Base-by-base conservation (phyloP, 345 rosid species). In the Diplotaxis tenuifolia region DNA sequence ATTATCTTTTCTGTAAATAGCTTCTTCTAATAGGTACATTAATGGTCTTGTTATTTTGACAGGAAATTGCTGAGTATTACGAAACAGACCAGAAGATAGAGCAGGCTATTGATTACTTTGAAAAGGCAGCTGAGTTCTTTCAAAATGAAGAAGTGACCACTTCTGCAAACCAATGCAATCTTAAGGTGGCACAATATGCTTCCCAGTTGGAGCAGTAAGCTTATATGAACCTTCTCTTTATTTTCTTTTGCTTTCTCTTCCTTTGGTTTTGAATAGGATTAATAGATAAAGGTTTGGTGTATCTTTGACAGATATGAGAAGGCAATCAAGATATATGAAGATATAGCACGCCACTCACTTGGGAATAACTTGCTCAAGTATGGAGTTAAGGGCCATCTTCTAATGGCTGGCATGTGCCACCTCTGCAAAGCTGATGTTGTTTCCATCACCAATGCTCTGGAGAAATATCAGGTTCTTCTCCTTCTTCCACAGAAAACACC, bases 131-230 rank as follows among this genome's bases (percentile, higher is more conserved):
- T 74, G 98, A 92, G 36, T 85, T 88, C 49, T 88, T 85, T 75
- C 89, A 87, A 76, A 83, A 82, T 79, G 94, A 92, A 84, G 97
- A 95, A 71, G 91, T 86, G 63, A 87, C 88, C 27, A 86, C 96
- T 75, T 81, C 98, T 81, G 99, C 99, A 72, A 95, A 95, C 78
- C 99, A 95, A 75, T 92, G 99, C 90, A 95, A 82, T 82, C 98
- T 84, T 72, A 95, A 95, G 85, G 98, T 95, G 73, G 98, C 99
- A 16, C 96, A 92, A 75, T 95, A 82, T 81, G 90, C 97, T 75
- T 95, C 96, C 70, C 93, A 92, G 78, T 73, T 92, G 73, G 96
- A 87, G 80, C 90, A 86, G 99, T 95, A 87, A 85, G 82, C 60
- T 91, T 23, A 56, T 76, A 16, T 75, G 25, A 16, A 21, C 23